A percentile compares a stretch with the other conserved stretches of the same genome.
phyloP scores from a whole-genome alignment of 192 early-diverging fungal genomes.

The Diversispora eburnea region DNA sequence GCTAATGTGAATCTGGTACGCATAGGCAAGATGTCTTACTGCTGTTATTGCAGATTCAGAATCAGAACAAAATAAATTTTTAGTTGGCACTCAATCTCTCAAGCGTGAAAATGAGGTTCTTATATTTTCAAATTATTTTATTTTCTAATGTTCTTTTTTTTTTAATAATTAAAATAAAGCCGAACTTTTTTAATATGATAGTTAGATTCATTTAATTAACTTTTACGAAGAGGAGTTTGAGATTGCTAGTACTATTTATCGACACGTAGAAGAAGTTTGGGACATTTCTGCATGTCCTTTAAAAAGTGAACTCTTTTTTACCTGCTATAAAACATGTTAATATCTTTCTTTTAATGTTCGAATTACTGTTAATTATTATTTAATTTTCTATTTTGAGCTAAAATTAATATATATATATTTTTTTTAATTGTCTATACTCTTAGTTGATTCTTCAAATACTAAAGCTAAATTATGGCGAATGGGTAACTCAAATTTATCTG shows the following conservation, averaged over 20 bases:
- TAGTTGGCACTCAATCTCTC: slow-evolving; percentile 65
- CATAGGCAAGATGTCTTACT: slow-evolving; percentile 58
- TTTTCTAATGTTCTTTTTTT: background rate
- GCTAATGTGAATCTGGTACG: background rate
- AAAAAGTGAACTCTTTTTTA: slow-evolving; percentile 58
- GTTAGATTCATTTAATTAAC: slow-evolving; percentile 66
- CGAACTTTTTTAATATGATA: background rate
- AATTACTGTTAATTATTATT: background rate
- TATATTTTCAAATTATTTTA: background rate
- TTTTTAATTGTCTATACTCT: background rate
- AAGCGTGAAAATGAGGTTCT: slow-evolving; percentile 59
- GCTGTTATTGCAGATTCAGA: slow-evolving; percentile 57
- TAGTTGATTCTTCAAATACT: background rate
- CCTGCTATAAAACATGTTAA: slow-evolving; percentile 49
- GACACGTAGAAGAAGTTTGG: slow-evolving; percentile 65
- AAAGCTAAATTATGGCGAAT: slow-evolving; percentile 32
- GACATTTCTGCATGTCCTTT: slow-evolving; percentile 59
- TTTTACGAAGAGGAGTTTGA: slow-evolving; percentile 72
- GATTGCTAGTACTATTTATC: slow-evolving; percentile 53
- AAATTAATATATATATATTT: background rate
- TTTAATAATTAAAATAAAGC: background rate
- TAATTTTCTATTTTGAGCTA: background rate
- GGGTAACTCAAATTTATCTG: slow-evolving; percentile 19
- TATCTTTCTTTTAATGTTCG: background rate
- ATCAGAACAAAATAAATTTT: slow-evolving; percentile 64